Evolutionary conservation across 805 yeast genomes (phyloP).

Genomic region (Dipodascopsis tothii): DNA sequence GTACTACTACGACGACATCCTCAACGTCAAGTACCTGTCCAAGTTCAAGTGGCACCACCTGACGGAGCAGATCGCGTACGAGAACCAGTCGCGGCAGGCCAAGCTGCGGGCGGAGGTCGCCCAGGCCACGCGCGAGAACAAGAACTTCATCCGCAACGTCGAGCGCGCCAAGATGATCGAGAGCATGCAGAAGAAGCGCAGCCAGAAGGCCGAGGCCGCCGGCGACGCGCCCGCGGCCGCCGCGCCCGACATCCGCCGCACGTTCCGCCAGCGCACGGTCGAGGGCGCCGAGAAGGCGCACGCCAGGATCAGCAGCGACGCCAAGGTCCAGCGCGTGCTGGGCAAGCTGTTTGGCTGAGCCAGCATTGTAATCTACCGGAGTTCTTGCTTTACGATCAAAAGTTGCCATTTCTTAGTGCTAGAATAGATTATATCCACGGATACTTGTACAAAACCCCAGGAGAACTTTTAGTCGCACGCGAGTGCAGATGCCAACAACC

Average conservation of each 20-base stretch:
- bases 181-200: conserved; percentile 49
- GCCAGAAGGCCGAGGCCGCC: conserved; percentile 31
- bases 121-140: conserved; percentile 81
- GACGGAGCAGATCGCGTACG: conserved; percentile 86
- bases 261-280: conserved; percentile 64
- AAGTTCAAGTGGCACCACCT: conserved; percentile 94
- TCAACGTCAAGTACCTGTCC: conserved; percentile 81
- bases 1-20: conserved; percentile 87
- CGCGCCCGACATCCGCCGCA: too few relatives aligned
- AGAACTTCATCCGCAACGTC: conserved; percentile 72
- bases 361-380: too few relatives aligned
- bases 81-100: conserved; percentile 80
- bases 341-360: conserved; percentile 24
- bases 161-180: conserved; percentile 77
- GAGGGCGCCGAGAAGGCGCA: conserved; percentile 26
- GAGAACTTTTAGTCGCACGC: neutral
- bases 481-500: neutral
- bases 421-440: conserved; percentile 4
- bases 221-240: conserved; percentile 25
- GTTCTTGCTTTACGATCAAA: too few relatives aligned
- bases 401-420: too few relatives aligned
- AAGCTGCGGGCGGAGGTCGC: conserved; percentile 81
- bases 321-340: conserved; percentile 24
- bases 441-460: neutral
- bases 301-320: conserved; percentile 8